Percentiles rank a stretch among this genome's conserved stretches.
Evolutionary conservation across 2,329 filamentous ascomycete species (phyloP).

Genomic region (Xylariales sp.): DNA sequence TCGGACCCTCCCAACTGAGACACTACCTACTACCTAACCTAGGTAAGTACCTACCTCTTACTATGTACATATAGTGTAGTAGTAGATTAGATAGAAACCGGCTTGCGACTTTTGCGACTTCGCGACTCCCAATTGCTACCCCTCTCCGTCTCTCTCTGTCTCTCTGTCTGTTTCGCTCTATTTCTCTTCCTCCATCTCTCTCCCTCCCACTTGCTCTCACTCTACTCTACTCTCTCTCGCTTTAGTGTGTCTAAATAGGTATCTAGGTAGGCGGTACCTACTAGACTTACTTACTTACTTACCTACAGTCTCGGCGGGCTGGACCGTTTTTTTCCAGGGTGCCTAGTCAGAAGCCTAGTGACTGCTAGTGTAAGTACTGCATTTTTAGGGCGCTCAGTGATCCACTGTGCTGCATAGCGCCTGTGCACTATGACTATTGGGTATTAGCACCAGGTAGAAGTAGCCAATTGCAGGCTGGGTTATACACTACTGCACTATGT

Average conservation of each 20-base stretch:
- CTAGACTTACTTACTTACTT: no score
- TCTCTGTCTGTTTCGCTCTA: not conserved
- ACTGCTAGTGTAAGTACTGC: no score
- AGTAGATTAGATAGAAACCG: constrained; percentile 3
- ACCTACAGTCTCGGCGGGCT: constrained; percentile 9
- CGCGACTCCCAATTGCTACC: not conserved
- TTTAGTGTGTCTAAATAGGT: no score
- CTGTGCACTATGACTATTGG: constrained; percentile 4
- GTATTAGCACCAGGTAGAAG: constrained; percentile 14
- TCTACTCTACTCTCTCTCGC: no score
- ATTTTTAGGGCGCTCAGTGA: not conserved
- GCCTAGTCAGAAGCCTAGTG: not conserved
- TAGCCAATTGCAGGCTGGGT: constrained; percentile 20
- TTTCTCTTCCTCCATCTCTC: not conserved
- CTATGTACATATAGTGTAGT: no score
- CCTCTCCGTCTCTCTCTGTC: constrained; percentile 6
- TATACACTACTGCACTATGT: constrained; percentile 4
- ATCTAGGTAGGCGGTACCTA: no score
- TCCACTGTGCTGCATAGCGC: not conserved
- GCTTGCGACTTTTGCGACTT: constrained; percentile 13
- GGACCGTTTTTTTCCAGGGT: constrained; percentile 17
- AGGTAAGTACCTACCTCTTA: no score
- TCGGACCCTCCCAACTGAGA: constrained; percentile 36
- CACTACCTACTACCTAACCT: constrained; percentile 9
- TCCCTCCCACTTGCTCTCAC: no score